Base-by-base conservation (phyloP, 371 early-diverging fungal genomes). In the Quaeritorhiza haematococci region DNA sequence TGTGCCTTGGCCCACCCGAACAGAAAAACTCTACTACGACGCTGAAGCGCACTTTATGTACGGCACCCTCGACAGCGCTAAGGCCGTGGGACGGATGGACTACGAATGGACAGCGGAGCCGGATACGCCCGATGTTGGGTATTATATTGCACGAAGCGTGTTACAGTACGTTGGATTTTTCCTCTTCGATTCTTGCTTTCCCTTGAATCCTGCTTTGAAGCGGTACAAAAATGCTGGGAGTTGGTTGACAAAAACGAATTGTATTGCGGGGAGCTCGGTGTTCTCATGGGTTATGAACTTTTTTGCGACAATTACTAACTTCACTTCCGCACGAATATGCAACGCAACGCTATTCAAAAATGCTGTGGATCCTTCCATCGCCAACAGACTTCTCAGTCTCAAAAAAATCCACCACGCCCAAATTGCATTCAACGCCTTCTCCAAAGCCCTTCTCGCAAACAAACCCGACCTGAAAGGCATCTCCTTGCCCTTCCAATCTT, bases 101-200 rank as follows among this genome's bases (percentile, higher is more conserved):
- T 82, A 72, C 53, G 84, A 85, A 34, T 92, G 92, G 90, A 79
- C 85, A 19, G 62, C 61, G 17, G 64, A 68, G 28, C 78, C 79
- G n/a, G 74, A 63, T 23, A 44, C 44, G 51, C 55, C 71, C 23
- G 88, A 84, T 56, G 71, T 75, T 35, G 94, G 95, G 1, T 71
- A 87, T 43, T 90, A 84, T 63, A 76, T 87, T 59, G 80, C 90
- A 7, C 86, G 95, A 28, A 84, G 82, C 8, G 87, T 89, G 17
- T 73, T 93, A 30, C 89, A 88, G 87, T 90, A 51, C 10, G 64
- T 64, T 24, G 1, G n/a, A n/a, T n/a, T n/a, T n/a, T n/a, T n/a
- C n/a, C n/a, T n/a, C n/a, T n/a, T n/a, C n/a, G n/a, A n/a, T n/a
- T n/a, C n/a, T n/a, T n/a, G n/a, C n/a, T n/a, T n/a, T n/a, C n/a